A percentile compares a stretch with the other conserved stretches of the same genome.
These are phyloP conservation scores for Suillus alpinus DNA, from an alignment of 768 basidiomycete genomes.

Conservation along the genomic window DNA sequence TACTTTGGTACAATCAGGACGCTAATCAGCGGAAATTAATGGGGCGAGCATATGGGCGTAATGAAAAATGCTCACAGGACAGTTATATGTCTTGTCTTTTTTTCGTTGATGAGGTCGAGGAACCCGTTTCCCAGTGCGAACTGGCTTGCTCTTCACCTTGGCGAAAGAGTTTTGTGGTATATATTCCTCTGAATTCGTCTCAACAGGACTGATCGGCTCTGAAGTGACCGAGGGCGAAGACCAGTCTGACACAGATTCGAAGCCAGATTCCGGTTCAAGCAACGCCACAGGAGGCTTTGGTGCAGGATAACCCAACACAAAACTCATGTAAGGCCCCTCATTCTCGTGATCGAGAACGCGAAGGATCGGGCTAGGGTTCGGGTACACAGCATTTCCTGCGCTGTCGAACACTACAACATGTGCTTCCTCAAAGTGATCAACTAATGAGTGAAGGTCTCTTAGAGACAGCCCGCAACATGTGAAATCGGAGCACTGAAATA, in stretches of 20 bases:
- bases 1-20: slow-evolving; percentile 53
- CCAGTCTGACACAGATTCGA: neutral
- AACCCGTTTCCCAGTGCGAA: neutral
- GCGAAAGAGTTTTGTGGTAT: too few relatives aligned
- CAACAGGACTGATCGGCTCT: neutral
- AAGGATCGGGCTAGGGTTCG: slow-evolving; percentile 7
- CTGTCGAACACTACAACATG: slow-evolving; percentile 33
- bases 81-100: slow-evolving; percentile 47
- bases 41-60: slow-evolving; percentile 1
- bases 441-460: slow-evolving; percentile 46
- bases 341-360: slow-evolving; percentile 19
- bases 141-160: neutral
- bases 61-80: slow-evolving; percentile 38
- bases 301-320: slow-evolving; percentile 27
- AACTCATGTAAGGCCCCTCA: slow-evolving; percentile 48
- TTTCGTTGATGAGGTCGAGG: slow-evolving; percentile 12
- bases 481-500: slow-evolving; percentile 40
- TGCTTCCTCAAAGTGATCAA: slow-evolving; percentile 49
- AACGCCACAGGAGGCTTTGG: neutral
- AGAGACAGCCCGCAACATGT: slow-evolving; percentile 47
- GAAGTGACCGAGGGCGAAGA: neutral
- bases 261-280: neutral
- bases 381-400: slow-evolving; percentile 34
- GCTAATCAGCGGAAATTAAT: slow-evolving; percentile 21
- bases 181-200: neutral